Conservation (phyloP, 106 monocot genomes). For the Chionographis japonica region DNA sequence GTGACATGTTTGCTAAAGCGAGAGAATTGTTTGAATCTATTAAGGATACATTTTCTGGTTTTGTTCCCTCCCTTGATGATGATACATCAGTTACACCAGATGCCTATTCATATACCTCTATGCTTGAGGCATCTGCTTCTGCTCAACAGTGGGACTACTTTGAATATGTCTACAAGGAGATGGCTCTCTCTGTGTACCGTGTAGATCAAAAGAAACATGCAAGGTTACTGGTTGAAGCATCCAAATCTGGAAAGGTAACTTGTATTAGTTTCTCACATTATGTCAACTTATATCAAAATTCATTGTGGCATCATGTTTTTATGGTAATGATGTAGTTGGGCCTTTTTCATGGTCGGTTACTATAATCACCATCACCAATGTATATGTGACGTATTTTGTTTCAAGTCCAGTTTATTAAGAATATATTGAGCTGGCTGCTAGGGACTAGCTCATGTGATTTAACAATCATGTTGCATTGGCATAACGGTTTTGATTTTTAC, state of each 20-base stretch:
- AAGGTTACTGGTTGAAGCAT: slow-evolving; percentile 68
- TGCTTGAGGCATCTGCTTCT: slow-evolving; percentile 76
- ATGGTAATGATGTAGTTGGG: too few relatives aligned
- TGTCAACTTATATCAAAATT: background rate
- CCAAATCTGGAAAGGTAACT: slow-evolving; percentile 85
- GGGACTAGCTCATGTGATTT: too few relatives aligned
- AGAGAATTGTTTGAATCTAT: slow-evolving; percentile 78
- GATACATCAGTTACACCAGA: slow-evolving; percentile 35
- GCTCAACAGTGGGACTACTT: slow-evolving; percentile 97
- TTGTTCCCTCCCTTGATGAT: background rate
- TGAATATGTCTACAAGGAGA: slow-evolving; percentile 92
- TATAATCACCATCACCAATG: too few relatives aligned
- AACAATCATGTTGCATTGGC: too few relatives aligned
- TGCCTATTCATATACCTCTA: slow-evolving; percentile 59
- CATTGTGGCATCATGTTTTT: too few relatives aligned
- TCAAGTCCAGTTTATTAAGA: too few relatives aligned
- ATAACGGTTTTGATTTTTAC: too few relatives aligned
- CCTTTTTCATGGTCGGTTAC: too few relatives aligned
- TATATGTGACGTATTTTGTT: too few relatives aligned
- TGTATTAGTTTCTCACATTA: background rate
- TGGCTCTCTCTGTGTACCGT: slow-evolving; percentile 52
- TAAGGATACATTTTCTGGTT: slow-evolving; percentile 10
- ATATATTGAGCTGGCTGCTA: too few relatives aligned
- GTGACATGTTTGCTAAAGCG: slow-evolving; percentile 85
- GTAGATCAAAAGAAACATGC: slow-evolving; percentile 51